These are phyloP conservation scores for Phytophthora capsici DNA, from an alignment of 352 stramenopile species.

Conservation along the genomic window DNA sequence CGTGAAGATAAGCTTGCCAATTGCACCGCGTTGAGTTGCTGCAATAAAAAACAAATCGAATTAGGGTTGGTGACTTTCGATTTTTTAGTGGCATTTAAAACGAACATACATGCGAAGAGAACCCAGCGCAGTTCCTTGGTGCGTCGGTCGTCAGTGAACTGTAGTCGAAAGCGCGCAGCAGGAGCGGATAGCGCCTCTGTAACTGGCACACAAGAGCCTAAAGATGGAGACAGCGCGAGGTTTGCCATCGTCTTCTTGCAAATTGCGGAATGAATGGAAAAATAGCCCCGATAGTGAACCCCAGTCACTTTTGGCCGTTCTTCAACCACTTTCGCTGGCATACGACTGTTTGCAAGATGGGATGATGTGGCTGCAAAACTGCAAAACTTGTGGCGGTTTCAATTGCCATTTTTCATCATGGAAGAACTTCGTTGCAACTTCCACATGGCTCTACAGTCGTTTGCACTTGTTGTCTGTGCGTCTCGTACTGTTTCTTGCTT, in stretches of 20 bases:
- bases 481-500: slow-evolving; percentile 12
- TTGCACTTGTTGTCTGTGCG: slow-evolving; percentile 10
- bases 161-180: slow-evolving; percentile 65
- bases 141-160: slow-evolving; percentile 70
- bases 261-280: slow-evolving; percentile 15
- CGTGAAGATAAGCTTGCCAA: slow-evolving; percentile 87
- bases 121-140: slow-evolving; percentile 86
- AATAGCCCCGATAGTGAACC: slow-evolving; percentile 2
- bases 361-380: slow-evolving; percentile 1
- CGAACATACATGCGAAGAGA: slow-evolving; percentile 64
- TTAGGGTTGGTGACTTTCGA: slow-evolving; percentile 3
- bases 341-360: slow-evolving; percentile 13
- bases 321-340: slow-evolving; percentile 20
- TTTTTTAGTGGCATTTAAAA: background rate
- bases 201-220: slow-evolving; percentile 46
- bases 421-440: slow-evolving; percentile 47
- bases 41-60: background rate
- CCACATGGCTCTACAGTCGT: slow-evolving; percentile 48
- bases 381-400: background rate
- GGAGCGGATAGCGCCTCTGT: slow-evolving; percentile 51
- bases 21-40: slow-evolving; percentile 60
- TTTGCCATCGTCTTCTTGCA: slow-evolving; percentile 7
- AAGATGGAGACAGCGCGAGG: slow-evolving; percentile 4
- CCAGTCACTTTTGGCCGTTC: slow-evolving; percentile 11
- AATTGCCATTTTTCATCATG: slow-evolving; percentile 20